These are phyloP conservation scores for Incumbomyces delicatus DNA, from an alignment of 2,329 filamentous ascomycete genomes.

Conservation along the genomic window DNA sequence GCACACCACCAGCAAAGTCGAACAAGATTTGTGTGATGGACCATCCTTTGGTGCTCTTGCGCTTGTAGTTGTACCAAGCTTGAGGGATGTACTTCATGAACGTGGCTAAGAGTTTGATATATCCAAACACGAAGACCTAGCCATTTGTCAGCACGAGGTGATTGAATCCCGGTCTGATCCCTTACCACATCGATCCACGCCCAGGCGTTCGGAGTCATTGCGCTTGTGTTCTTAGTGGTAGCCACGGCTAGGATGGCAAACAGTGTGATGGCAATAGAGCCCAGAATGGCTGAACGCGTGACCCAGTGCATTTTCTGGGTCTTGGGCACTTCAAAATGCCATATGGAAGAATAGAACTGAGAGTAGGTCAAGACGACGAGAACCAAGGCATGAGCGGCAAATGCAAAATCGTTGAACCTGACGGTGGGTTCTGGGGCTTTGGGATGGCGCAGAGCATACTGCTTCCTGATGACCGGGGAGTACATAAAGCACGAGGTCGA, in stretches of 20 bases:
- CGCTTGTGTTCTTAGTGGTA: slow-evolving; percentile 30
- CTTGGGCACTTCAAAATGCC: slow-evolving; percentile 60
- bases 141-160: slow-evolving; percentile 29
- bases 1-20: slow-evolving; percentile 68
- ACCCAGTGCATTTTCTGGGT: slow-evolving; percentile 47
- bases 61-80: slow-evolving; percentile 70
- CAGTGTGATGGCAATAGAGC: slow-evolving; percentile 45
- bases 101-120: slow-evolving; percentile 81
- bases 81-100: slow-evolving; percentile 90
- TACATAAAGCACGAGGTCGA: slow-evolving; percentile 70
- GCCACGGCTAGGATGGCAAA: slow-evolving; percentile 34
- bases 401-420: slow-evolving; percentile 79
- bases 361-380: slow-evolving; percentile 64
- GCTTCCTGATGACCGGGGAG: slow-evolving; percentile 62
- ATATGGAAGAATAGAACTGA: slow-evolving; percentile 63
- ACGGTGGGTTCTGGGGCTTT: slow-evolving; percentile 69
- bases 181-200: slow-evolving; percentile 56
- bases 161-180: slow-evolving; percentile 24
- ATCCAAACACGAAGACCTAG: slow-evolving; percentile 61
- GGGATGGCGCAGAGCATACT: slow-evolving; percentile 75
- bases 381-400: slow-evolving; percentile 70
- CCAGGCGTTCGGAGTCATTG: slow-evolving; percentile 43
- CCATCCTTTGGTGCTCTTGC: slow-evolving; percentile 80
- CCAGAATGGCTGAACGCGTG: slow-evolving; percentile 60
- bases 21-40: slow-evolving; percentile 74